These are phyloP conservation scores for Inonotus hispidus DNA, from an alignment of 1,284 basidiomycete species.

Conservation along the genomic window DNA sequence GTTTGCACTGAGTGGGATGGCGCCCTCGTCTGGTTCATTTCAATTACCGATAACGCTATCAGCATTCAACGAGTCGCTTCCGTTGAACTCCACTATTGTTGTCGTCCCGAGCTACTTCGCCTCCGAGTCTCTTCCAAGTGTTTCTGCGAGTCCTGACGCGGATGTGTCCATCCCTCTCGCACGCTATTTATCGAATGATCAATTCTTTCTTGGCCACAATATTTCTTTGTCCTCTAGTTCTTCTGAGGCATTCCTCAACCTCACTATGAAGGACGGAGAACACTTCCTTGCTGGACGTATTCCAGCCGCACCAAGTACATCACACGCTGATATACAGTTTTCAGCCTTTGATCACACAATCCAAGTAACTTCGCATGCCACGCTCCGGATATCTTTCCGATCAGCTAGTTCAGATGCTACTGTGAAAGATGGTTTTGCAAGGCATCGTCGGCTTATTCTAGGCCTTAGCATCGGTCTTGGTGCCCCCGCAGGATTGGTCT, in stretches of 20 bases:
- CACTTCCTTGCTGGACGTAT: constrained; percentile 45
- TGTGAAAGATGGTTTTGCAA: constrained; percentile 21
- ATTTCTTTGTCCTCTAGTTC: neutral
- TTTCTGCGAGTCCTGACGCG: constrained; percentile 4
- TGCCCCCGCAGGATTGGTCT: constrained; percentile 51
- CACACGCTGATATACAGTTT: constrained; percentile 48
- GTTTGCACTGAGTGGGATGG: constrained; percentile 58
- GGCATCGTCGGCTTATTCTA: constrained; percentile 40
- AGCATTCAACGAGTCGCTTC: constrained; percentile 60
- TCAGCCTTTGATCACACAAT: constrained; percentile 59
- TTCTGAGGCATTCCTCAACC: neutral
- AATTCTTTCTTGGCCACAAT: constrained; percentile 4
- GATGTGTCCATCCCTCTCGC: neutral
- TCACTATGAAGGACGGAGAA: neutral
- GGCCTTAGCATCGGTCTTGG: constrained; percentile 60
- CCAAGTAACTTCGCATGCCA: constrained; percentile 66
- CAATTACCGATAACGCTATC: constrained; percentile 57
- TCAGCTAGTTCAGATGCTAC: constrained; percentile 28
- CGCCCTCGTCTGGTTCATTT: constrained; percentile 35
- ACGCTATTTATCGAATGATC: neutral
- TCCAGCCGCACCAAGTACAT: constrained; percentile 35
- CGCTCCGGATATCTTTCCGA: constrained; percentile 48
- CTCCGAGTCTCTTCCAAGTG: neutral
- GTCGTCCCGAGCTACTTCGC: constrained; percentile 11
- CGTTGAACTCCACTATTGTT: constrained; percentile 3